A percentile compares a stretch with the other conserved stretches of the same genome.
Evolutionary conservation across 352 stramenopile species (phyloP).

Genomic region (Plasmopara halstedii): DNA sequence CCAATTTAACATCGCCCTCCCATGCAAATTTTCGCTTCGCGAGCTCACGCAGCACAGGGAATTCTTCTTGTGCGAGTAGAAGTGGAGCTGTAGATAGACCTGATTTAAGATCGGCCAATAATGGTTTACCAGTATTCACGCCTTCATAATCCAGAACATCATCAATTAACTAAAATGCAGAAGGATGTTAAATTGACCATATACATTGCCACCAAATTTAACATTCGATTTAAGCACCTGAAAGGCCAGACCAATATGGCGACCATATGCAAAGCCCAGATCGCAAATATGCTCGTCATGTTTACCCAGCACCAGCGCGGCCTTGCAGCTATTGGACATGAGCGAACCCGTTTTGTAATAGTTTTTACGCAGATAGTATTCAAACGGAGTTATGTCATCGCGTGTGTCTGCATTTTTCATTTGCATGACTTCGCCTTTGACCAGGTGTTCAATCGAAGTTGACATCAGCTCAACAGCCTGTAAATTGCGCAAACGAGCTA

Average conservation of each 20-base stretch:
- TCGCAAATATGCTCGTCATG: conserved; percentile 78
- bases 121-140: conserved; percentile 90
- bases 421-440: conserved; percentile 99
- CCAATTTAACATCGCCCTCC: conserved; percentile 88
- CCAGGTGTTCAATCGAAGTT: conserved; percentile 97
- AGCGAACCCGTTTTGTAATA: conserved; percentile 99
- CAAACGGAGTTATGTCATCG: conserved; percentile 78
- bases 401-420: conserved; percentile 85
- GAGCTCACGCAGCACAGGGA: conserved; percentile 86
- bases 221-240: conserved; percentile 63
- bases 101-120: conserved; percentile 92
- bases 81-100: conserved; percentile 96
- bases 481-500: conserved; percentile 92
- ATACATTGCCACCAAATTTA: conserved; percentile 2
- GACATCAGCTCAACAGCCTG: conserved; percentile 97
- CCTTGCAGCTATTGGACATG: conserved; percentile 96
- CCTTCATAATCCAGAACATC: conserved; percentile 98
- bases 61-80: conserved; percentile 93
- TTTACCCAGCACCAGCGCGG: conserved; percentile 89
- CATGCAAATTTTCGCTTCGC: conserved; percentile 88
- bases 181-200: conserved; percentile 1
- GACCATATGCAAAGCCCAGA: conserved; percentile 94
- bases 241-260: conserved; percentile 97
- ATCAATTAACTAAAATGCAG: conserved; percentile 85
- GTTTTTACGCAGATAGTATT: conserved; percentile 98